A percentile compares a stretch with the other conserved stretches of the same genome.
Conservation (phyloP, 108 stramenopile genomes). For the Pinguiococcus pyrenoidosus region DNA sequence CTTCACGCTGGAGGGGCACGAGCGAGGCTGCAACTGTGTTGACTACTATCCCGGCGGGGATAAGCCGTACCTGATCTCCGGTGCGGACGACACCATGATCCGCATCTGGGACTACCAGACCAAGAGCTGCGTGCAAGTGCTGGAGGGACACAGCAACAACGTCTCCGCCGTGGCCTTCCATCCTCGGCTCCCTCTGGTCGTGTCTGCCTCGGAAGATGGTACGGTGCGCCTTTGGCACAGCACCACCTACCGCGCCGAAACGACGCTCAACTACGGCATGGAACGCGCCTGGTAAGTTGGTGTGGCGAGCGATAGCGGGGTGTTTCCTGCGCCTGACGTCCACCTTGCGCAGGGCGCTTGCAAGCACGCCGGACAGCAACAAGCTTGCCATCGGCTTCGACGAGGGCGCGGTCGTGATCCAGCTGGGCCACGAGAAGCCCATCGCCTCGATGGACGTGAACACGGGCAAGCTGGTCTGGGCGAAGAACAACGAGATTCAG, state of each 20-base stretch:
- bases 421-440: slow-evolving; percentile 90
- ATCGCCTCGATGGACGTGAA: slow-evolving; percentile 90
- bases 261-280: slow-evolving; percentile 97
- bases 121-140: slow-evolving; percentile 65
- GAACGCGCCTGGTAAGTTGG: slow-evolving; percentile 79
- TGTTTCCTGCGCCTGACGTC: too few species aligned
- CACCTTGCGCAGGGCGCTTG: too few species aligned
- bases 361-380: slow-evolving; percentile 74
- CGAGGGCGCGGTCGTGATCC: slow-evolving; percentile 94
- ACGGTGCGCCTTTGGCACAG: slow-evolving; percentile 95
- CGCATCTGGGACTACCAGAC: slow-evolving; percentile 86
- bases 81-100: slow-evolving; percentile 85
- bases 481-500: slow-evolving; percentile 88
- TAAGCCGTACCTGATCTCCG: slow-evolving; percentile 93
- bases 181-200: slow-evolving; percentile 90
- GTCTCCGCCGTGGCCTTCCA: slow-evolving; percentile 94
- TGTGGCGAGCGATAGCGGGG: too few species aligned
- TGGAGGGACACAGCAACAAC: slow-evolving; percentile 95
- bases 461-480: slow-evolving; percentile 69
- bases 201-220: slow-evolving; percentile 92
- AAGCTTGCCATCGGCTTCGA: slow-evolving; percentile 98
- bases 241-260: slow-evolving; percentile 93
- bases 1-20: slow-evolving; percentile 96
- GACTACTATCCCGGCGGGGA: slow-evolving; percentile 99
- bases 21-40: slow-evolving; percentile 90